Evolutionary conservation across 116 monocot species (phyloP), one percentile per base, ranked within the genome.

Genomic region (Trichopus zeylanicus): DNA sequence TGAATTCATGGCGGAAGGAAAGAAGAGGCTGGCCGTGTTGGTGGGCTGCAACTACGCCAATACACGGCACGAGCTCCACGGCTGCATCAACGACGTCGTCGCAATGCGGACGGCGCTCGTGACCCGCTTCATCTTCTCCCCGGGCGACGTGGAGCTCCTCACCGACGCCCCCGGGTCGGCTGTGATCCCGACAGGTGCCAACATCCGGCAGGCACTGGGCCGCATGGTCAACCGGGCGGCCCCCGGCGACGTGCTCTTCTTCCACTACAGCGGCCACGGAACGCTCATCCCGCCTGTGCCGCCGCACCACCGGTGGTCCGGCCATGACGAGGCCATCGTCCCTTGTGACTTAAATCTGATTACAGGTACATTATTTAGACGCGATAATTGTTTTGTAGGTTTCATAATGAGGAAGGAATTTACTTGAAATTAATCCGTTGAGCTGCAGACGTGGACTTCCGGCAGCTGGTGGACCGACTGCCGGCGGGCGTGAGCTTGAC

Each of bases 241-340:
- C 49, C 20, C 76, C 5, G 83, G 83, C 2, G 91, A 91, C 54
- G 66, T 86, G 22, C 67, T 91, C 26, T 78, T 91, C 66, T 86
- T 91, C 67, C 91, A 91, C 63, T 91, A 80, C 42, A 91, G 91
- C 37, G 91, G 91, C 18, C 91, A 91, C 47, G 91, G 91, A 30
- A 85, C 83, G 2, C 75, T 76, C 33, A 56, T 91, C 7, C 82
- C 82, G 18, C n/a, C 71, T 0, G 74, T 32, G 12, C 62, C 38
- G 60, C 49, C 46, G 4, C 34, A 33, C 28, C 58, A 61, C 57
- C 58, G 63, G 9, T 59, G 55, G 25, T 18, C 39, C 16, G 19
- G 19, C 32, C 58, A 26, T 5, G 85, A 86, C 9, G 91, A 91
- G 69, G 86, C 83, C 47, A 91, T 91, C 29, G 85, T 86, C 8